phyloP scores from a whole-genome alignment of 257 asterid genomes.

The Petunia secreta region DNA sequence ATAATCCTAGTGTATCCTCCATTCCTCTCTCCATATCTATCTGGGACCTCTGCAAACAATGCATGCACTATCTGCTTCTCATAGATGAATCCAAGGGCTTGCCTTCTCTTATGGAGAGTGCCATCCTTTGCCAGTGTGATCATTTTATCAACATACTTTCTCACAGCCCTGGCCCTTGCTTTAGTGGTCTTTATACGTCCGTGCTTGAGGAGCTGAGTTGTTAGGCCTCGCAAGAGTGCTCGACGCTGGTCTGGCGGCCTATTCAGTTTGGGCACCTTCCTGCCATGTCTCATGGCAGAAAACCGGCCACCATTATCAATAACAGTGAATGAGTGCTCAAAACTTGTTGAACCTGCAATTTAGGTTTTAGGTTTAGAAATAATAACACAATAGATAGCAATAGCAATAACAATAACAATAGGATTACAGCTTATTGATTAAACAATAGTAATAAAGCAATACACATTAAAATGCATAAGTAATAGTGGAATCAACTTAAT shows the following conservation, averaged over 20 bases:
- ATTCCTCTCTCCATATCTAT: constrained; percentile 85
- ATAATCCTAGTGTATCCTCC: constrained; percentile 97
- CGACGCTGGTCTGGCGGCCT: constrained; percentile 92
- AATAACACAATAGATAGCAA: too few species aligned
- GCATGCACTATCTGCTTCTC: constrained; percentile 97
- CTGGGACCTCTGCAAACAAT: constrained; percentile 86
- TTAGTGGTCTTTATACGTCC: constrained; percentile 95
- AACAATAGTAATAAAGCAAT: neutral
- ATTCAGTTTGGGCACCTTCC: constrained; percentile 95
- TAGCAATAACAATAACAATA: too few species aligned
- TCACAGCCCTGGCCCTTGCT: constrained; percentile 92
- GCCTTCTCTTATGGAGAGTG: constrained; percentile 91
- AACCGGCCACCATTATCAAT: constrained; percentile 68
- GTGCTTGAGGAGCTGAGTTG: constrained; percentile 89
- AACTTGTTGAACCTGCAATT: constrained; percentile 57
- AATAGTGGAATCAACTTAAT: neutral
- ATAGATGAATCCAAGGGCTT: constrained; percentile 89
- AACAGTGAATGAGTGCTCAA: constrained; percentile 46
- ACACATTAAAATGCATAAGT: neutral
- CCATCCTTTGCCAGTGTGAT: constrained; percentile 94
- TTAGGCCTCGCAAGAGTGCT: constrained; percentile 85
- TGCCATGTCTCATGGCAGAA: constrained; percentile 89
- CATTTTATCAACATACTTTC: constrained; percentile 90
- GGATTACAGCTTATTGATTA: too few species aligned
- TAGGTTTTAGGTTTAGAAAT: neutral